Evolutionary conservation across 2,329 filamentous ascomycete species (phyloP).

Genomic region (Tolypocladium tropicale): DNA sequence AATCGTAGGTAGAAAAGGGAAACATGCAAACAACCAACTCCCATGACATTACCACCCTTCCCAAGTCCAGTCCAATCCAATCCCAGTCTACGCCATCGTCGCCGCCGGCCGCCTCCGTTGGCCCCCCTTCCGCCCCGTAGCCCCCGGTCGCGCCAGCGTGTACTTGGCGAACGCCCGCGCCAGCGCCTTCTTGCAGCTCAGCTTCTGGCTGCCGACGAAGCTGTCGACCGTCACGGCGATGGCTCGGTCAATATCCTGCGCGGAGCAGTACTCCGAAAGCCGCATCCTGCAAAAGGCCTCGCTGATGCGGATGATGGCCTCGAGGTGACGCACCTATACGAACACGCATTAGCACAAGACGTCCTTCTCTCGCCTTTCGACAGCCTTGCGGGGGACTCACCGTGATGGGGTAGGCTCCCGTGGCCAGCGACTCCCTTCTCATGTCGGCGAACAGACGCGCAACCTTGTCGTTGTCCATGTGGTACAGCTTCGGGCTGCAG

Average conservation of each 20-base stretch:
- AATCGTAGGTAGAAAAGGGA: neutral
- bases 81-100: constrained; percentile 14
- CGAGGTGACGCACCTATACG: constrained; percentile 79
- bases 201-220: constrained; percentile 92
- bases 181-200: constrained; percentile 94
- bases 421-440: constrained; percentile 84
- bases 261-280: constrained; percentile 86
- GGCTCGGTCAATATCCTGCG: constrained; percentile 87
- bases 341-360: neutral
- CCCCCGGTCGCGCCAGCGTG: constrained; percentile 46
- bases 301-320: constrained; percentile 92
- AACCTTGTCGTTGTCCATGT: constrained; percentile 97
- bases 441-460: constrained; percentile 92
- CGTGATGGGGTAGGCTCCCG: constrained; percentile 94
- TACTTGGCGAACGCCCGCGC: constrained; percentile 96
- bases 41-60: neutral
- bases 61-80: neutral
- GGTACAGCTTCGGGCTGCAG: constrained; percentile 84
- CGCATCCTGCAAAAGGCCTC: constrained; percentile 97
- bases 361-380: rapidly evolving
- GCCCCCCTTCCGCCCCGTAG: constrained; percentile 10
- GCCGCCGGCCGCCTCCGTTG: constrained; percentile 16
- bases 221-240: constrained; percentile 95
- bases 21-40: neutral
- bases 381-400: constrained; percentile 42